Base-by-base conservation (phyloP, 2,329 filamentous ascomycete genomes). In the Aspergillus novofumigatus region DNA sequence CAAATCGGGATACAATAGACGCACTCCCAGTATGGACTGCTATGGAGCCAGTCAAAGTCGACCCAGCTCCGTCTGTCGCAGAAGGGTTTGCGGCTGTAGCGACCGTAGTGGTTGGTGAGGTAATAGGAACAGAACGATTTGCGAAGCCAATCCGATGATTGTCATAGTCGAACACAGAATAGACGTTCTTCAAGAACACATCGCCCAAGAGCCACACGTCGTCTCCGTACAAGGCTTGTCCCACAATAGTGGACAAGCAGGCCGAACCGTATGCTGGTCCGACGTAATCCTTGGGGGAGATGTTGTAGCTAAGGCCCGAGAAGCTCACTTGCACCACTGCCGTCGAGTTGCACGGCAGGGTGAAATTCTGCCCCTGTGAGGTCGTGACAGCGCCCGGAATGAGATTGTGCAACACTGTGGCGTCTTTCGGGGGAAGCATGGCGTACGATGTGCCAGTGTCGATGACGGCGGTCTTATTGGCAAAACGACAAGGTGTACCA, bases 111-210 rank as follows among this genome's bases (percentile, higher is more conserved):
- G 60, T 58, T 3, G 41, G 41, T 42, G 56, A 51, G 17, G 57
- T 58, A 6, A 60, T 53, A 29, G 61, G 52, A 4, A 52, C 54
- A 11, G 58, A 51, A 28, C 62, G 64, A 28, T 59, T 51, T 9
- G 69, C 72, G 59, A 75, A 71, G 14, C 77, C 77, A 42, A 79
- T 69, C 45, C 70, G 67, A 38, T 65, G 66, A 41, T 76, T 67
- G 51, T 93, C 91, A 53, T 84, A 84, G 71, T 96, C 92, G 70
- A 95, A 96, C 25, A 94, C 87, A 1, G 85, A 80, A 69, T 96
- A 96, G 17, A 96, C 91, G 65, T 95, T 96, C 77, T 95, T 96
- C 59, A 96, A 75, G 66, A 96, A 96, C 0, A 88, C 84, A 63
- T 92, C 91, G 1, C 92, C 92, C 1, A 96, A 74, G n/a, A 96